Conservation (phyloP, 2,329 filamentous ascomycete species). For the Cytospora leucostoma region DNA sequence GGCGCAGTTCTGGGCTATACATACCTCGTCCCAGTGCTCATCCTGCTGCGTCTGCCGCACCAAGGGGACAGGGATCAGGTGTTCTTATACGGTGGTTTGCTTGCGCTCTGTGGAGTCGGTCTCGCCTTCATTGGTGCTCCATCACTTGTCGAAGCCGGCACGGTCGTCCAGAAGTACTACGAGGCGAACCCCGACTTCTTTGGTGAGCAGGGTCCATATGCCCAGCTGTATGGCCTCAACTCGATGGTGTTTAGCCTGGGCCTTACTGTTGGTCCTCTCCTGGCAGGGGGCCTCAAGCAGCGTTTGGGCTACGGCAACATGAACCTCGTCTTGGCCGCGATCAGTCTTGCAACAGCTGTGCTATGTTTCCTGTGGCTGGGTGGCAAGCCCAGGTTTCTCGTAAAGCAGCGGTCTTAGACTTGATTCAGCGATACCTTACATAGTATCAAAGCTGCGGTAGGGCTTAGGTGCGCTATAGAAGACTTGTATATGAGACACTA, state of each 20-base stretch:
- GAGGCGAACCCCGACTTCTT: conserved; percentile 57
- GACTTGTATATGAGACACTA: no score
- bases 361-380: conserved; percentile 49
- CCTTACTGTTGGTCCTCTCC: conserved; percentile 59
- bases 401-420: conserved; percentile 34
- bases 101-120: conserved; percentile 45
- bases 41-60: conserved; percentile 22
- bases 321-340: conserved; percentile 51
- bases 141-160: conserved; percentile 58
- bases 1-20: conserved; percentile 37
- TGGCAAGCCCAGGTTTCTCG: conserved; percentile 38
- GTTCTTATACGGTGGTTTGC: conserved; percentile 16
- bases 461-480: no score
- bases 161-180: conserved; percentile 57
- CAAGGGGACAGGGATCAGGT: conserved; percentile 19
- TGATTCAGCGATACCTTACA: no score
- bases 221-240: conserved; percentile 66
- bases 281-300: conserved; percentile 54
- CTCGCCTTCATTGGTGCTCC: conserved; percentile 56
- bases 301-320: conserved; percentile 59
- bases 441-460: no score
- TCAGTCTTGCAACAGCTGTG: conserved; percentile 47
- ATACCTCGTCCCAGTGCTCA: conserved; percentile 20
- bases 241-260: conserved; percentile 64
- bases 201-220: conserved; percentile 59